Evolutionary conservation across 2,329 filamentous ascomycete genomes (phyloP).

Genomic region (Alternaria brassicicola): DNA sequence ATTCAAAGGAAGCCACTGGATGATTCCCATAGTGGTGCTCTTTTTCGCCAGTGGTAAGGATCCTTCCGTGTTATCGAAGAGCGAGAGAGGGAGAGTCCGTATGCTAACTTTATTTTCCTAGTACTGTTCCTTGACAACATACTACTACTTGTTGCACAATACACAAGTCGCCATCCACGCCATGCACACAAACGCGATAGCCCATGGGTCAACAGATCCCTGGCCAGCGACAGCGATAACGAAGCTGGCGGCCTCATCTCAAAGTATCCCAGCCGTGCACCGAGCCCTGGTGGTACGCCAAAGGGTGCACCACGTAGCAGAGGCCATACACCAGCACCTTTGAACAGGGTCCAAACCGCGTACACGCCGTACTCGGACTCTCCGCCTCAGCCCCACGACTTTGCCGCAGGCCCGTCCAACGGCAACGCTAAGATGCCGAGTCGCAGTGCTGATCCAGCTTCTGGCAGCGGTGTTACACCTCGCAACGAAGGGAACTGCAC

Average conservation of each 20-base stretch:
- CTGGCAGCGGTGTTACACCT: slow-evolving; percentile 3
- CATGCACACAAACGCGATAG: slow-evolving; percentile 12
- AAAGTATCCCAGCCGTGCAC: slow-evolving; percentile 5
- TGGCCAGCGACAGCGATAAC: slow-evolving; percentile 3
- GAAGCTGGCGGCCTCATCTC: slow-evolving; percentile 7
- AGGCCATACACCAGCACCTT: neutral
- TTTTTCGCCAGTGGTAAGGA: slow-evolving; percentile 23
- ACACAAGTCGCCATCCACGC: slow-evolving; percentile 10
- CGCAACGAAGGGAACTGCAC: neutral
- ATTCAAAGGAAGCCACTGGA: slow-evolving; percentile 27
- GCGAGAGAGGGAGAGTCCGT: neutral
- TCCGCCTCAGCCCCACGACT: neutral
- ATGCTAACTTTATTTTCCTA: neutral
- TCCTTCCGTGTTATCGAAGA: neutral
- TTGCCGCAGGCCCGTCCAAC: neutral
- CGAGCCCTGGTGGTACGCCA: neutral
- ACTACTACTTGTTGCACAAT: slow-evolving; percentile 16
- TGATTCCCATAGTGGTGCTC: slow-evolving; percentile 31
- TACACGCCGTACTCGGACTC: slow-evolving; percentile 11
- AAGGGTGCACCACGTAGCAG: neutral
- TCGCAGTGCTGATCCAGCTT: neutral
- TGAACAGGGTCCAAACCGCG: slow-evolving; percentile 8
- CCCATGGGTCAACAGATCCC: slow-evolving; percentile 13
- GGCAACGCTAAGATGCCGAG: neutral
- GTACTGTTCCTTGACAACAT: slow-evolving; percentile 26